Evolutionary conservation across 768 basidiomycete genomes (phyloP), one percentile per base, ranked within the genome.

Genomic region (Leucocoprinus birnbaumii): DNA sequence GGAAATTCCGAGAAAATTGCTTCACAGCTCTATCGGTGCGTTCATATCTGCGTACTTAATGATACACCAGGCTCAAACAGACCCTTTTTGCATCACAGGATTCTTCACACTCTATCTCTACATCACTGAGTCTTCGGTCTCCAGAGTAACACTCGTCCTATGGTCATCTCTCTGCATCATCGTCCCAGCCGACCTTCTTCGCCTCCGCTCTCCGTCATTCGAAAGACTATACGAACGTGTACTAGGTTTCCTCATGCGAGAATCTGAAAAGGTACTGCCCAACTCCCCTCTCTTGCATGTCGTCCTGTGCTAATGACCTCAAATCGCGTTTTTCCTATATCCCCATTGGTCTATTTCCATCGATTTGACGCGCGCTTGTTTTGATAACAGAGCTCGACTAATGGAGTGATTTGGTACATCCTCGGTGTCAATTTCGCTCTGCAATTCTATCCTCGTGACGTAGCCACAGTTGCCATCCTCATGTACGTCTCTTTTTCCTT

Each of bases 371-470:
- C n/a, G n/a, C n/a, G n/a, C n/a, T n/a, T n/a, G n/a, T n/a, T n/a
- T n/a, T n/a, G n/a, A n/a, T n/a, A n/a, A n/a, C 59, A 91, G 84
- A 76, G 83, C 65, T 74, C 80, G 26, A 80, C 86, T 9, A 96
- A 97, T 63, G 94, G 94, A 1, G 91, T 94, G 25, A 83, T 96
- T 56, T 81, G 89, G 91, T 97, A 96, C 67, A 85, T 96, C 55
- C 69, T 95, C 22, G 94, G 94, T 16, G 91, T 89, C 59, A 82
- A 90, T 58, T 80, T 85, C 63, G 89, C 84, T 14, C 79, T 97
- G 18, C 70, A 80, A 0, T 70, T 85, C 48, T 89, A 91, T 63
- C 94, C 94, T 2, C 77, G 87, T 46, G 94, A 96, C 64, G 80
- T 97, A 27, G 94, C 94, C 10, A 84, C 90, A n/a, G 85, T 96